Conservation (phyloP, 257 asterid genomes). For the Solanum peruvianum region DNA sequence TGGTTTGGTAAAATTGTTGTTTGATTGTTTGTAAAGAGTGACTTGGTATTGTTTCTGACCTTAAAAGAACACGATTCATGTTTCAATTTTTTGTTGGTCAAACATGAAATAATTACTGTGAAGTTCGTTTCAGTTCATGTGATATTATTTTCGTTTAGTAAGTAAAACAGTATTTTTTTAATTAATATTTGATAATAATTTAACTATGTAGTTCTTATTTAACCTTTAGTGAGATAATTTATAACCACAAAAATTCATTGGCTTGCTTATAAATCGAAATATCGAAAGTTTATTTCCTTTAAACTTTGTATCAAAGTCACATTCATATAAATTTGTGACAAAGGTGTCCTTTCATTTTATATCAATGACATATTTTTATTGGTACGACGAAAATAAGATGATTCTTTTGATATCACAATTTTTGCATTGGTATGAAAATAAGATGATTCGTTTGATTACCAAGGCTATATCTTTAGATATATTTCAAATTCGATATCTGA, state of each 20-base stretch:
- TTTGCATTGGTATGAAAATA: neutral
- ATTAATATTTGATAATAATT: no score
- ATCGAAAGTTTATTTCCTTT: neutral
- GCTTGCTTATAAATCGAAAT: neutral
- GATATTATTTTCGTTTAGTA: neutral
- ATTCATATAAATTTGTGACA: neutral
- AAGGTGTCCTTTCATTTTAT: no score
- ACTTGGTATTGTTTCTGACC: neutral
- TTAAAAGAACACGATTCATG: neutral
- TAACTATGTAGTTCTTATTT: no score
- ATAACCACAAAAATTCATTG: neutral
- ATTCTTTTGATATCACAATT: no score
- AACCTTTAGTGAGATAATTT: neutral
- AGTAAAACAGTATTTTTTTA: neutral
- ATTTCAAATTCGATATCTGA: neutral
- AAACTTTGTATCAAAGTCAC: neutral
- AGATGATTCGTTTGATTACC: neutral
- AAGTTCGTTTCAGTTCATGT: neutral
- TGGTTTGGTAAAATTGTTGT: neutral
- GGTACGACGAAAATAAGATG: no score
- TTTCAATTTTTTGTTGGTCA: neutral
- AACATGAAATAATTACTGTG: neutral
- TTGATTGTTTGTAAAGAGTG: neutral
- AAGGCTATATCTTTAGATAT: no score
- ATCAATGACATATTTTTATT: no score